Evolutionary conservation across 164 flowering plant genomes (phyloP), one percentile per base, ranked within the genome.

Genomic region (Platanus orientalis): DNA sequence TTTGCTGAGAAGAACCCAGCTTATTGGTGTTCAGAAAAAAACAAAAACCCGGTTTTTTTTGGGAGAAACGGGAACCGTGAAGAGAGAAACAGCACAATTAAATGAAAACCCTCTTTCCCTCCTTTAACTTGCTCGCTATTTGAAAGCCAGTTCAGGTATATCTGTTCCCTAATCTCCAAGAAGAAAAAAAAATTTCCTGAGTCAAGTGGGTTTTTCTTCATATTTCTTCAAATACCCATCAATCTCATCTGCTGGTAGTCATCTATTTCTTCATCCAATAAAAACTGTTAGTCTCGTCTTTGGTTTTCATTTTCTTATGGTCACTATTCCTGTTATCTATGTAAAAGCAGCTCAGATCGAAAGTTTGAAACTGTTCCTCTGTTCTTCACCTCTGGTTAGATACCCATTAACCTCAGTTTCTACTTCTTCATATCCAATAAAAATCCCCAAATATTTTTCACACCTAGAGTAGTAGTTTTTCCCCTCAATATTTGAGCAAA

Each of bases 1-100:
- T 78, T 64, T 63, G 79, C 76, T 65, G 84, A 60, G 74, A 45
- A 73, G 69, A 68, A 71, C 76, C 42, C 70, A 66, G 54, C 73
- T 66, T 69, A 79, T 77, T 79, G 79, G 78, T 69, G 72, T 61
- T n/a, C n/a, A 61, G 57, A 55, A 57, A 32, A 64, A 61, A 48
- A 63, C 60, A 57, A 71, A 67, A 71, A 39, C 75, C 75, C 67
- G 34, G 63, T n/a, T n/a, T 67, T 75, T 68, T 71, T 75, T 48
- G 73, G 60, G 66, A 66, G 73, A 63, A 70, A 71, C 61, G 75
- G 67, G 60, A 63, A 63, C 60, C 64, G 76, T 75, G 80, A 67
- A 49, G 60, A 54, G 47, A 61, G 71, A 69, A 69, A 64, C 67
- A 65, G 59, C 65, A 68, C 63, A 34, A 73, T 51, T 1, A 36